A percentile compares a stretch with the other conserved stretches of the same genome.
Conservation (phyloP, 2,329 filamentous ascomycete species). For the Thermoascus crustaceus region DNA sequence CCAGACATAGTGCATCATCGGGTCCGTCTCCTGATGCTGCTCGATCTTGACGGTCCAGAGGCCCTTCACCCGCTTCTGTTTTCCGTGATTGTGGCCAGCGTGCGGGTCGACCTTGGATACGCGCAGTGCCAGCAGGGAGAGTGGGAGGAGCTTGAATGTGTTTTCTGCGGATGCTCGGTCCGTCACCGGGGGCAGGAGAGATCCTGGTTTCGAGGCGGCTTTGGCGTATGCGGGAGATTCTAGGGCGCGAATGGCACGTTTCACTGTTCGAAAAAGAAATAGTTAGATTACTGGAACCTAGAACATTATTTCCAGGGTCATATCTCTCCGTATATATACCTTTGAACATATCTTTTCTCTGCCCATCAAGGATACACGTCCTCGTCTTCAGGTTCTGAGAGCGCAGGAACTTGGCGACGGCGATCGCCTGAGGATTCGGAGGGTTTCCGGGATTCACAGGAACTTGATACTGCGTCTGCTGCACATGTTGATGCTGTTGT, state of each 20-base stretch:
- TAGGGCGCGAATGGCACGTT: conserved; percentile 85
- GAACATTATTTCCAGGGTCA: neutral
- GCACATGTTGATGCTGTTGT: conserved; percentile 11
- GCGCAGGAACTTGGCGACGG: conserved; percentile 80
- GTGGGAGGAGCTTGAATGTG: conserved; percentile 85
- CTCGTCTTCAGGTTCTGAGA: conserved; percentile 78
- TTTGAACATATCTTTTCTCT: conserved; percentile 97
- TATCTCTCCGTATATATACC: conserved; percentile 43
- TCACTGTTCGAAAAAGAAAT: conserved; percentile 52
- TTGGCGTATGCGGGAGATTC: conserved; percentile 85
- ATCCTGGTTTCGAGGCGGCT: conserved; percentile 74
- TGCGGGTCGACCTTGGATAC: conserved; percentile 75
- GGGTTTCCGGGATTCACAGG: conserved; percentile 47
- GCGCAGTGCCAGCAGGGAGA: conserved; percentile 87
- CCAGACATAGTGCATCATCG: conserved; percentile 83
- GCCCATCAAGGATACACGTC: conserved; percentile 88
- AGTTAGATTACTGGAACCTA: neutral
- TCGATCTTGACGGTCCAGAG: conserved; percentile 94
- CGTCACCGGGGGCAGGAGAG: conserved; percentile 76
- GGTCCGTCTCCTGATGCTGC: conserved; percentile 72
- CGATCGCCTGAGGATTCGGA: conserved; percentile 79
- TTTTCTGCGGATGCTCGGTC: conserved; percentile 87
- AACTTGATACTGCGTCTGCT: conserved; percentile 38
- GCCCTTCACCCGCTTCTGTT: conserved; percentile 79
- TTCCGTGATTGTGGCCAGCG: conserved; percentile 62